Conservation (phyloP, 2,329 filamentous ascomycete genomes). For the Orbilia quercus region DNA sequence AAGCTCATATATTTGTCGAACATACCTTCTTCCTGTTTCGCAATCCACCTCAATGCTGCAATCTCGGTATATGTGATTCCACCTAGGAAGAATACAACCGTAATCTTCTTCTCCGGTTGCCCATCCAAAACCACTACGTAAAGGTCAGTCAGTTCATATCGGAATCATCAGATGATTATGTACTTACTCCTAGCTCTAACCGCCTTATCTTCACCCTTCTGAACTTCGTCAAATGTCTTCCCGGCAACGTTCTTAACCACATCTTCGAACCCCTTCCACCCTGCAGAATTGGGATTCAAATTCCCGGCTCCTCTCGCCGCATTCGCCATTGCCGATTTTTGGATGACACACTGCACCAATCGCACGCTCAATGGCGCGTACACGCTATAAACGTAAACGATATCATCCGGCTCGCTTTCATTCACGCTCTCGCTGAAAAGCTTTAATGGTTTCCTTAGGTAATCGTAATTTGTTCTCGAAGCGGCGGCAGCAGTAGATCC, state of each 20-base stretch:
- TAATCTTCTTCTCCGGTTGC: slow-evolving; percentile 79
- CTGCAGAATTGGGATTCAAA: slow-evolving; percentile 65
- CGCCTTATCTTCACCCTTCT: slow-evolving; percentile 92
- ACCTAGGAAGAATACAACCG: slow-evolving; percentile 97
- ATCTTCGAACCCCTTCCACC: slow-evolving; percentile 93
- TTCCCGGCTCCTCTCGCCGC: slow-evolving; percentile 73
- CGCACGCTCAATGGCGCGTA: slow-evolving; percentile 93
- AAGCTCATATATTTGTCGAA: not conserved
- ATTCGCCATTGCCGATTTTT: slow-evolving; percentile 83
- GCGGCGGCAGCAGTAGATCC: slow-evolving; percentile 74
- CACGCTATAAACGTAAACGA: slow-evolving; percentile 97
- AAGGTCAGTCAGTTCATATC: slow-evolving; percentile 3
- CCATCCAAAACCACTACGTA: slow-evolving; percentile 73
- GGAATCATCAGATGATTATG: not conserved
- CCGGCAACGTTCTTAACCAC: slow-evolving; percentile 87
- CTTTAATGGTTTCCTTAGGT: slow-evolving; percentile 83
- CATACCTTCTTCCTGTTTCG: slow-evolving; percentile 76
- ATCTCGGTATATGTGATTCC: slow-evolving; percentile 97
- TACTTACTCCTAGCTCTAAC: slow-evolving; percentile 76
- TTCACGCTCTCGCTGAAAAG: slow-evolving; percentile 97
- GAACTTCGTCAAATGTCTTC: slow-evolving; percentile 88
- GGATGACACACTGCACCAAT: slow-evolving; percentile 89
- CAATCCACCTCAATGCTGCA: slow-evolving; percentile 89
- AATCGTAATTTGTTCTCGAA: slow-evolving; percentile 88
- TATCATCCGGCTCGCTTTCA: slow-evolving; percentile 91